A percentile compares a stretch with the other conserved stretches of the same genome.
These are phyloP conservation scores for Scutellaria minor DNA, from an alignment of 257 asterid species.

Conservation along the genomic window DNA sequence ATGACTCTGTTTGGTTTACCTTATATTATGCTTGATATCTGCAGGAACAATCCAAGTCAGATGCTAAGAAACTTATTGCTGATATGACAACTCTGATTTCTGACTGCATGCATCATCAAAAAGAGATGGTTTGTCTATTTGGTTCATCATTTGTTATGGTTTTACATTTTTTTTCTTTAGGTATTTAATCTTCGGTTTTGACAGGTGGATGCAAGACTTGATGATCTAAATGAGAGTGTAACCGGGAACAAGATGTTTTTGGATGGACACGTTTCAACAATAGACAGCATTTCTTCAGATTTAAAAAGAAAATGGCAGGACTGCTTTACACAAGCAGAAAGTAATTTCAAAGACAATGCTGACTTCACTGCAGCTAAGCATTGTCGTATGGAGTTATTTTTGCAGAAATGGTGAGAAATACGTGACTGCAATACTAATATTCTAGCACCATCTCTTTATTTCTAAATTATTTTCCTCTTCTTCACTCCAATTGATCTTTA, in stretches of 20 bases:
- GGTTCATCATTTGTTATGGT: not conserved
- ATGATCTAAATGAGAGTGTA: conserved; percentile 58
- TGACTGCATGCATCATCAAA: conserved; percentile 70
- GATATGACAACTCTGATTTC: conserved; percentile 73
- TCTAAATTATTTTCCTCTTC: not conserved
- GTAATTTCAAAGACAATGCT: conserved; percentile 60
- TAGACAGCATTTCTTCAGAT: conserved; percentile 72
- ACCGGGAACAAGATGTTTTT: conserved; percentile 59
- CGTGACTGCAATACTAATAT: not conserved
- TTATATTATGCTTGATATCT: conserved; percentile 35
- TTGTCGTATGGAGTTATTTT: conserved; percentile 76
- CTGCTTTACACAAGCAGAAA: conserved; percentile 58
- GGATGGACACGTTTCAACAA: conserved; percentile 67
- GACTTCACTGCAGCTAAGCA: conserved; percentile 83
- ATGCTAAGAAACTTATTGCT: conserved; percentile 76
- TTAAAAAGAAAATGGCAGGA: conserved; percentile 92
- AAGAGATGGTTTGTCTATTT: conserved; percentile 57
- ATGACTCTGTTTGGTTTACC: conserved; percentile 5
- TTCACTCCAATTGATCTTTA: not conserved
- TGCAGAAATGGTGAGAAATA: conserved; percentile 63
- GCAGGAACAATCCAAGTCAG: conserved; percentile 73
- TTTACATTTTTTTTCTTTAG: conserved; percentile 14
- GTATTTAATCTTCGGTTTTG: conserved; percentile 6
- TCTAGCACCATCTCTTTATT: no score
- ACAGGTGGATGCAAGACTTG: conserved; percentile 75